These are phyloP conservation scores for Dendrobium nobile DNA, from an alignment of 106 monocot genomes.

Conservation along the genomic window DNA sequence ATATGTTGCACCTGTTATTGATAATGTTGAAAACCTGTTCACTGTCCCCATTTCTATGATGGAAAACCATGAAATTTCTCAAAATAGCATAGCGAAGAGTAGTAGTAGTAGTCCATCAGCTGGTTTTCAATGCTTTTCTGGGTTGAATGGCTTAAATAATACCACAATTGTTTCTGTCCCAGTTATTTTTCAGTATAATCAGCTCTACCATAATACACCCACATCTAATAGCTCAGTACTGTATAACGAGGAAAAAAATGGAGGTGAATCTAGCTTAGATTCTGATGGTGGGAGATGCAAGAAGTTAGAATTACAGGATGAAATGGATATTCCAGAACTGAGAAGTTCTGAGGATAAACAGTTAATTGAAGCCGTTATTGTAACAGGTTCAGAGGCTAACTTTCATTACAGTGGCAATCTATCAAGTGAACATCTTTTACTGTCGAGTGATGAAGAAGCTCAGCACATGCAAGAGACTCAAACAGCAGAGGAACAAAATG, in stretches of 20 bases:
- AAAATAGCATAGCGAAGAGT: neutral
- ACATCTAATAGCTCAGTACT: neutral
- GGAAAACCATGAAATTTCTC: conserved; percentile 31
- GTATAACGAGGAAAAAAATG: neutral
- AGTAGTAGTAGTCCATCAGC: too few relatives aligned
- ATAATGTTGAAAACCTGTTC: conserved; percentile 10
- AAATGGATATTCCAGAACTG: too few relatives aligned
- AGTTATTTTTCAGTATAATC: neutral
- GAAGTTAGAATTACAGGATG: too few relatives aligned
- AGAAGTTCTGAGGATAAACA: too few relatives aligned
- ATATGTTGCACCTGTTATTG: too few relatives aligned
- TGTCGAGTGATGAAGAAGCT: neutral
- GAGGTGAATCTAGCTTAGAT: neutral
- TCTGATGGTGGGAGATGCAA: neutral
- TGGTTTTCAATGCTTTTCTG: neutral
- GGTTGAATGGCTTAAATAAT: neutral
- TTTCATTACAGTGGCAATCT: neutral
- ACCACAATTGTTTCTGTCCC: neutral
- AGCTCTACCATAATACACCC: neutral
- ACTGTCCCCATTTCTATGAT: conserved; percentile 27
- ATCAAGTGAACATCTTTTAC: neutral
- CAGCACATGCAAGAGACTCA: neutral
- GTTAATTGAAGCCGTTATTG: too few relatives aligned
- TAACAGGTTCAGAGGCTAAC: too few relatives aligned
- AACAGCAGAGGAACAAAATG: neutral